Percentiles rank a stretch among this genome's conserved stretches.
Evolutionary conservation across 2,329 filamentous ascomycete genomes (phyloP).

Genomic region (Fusarium ambrosium): DNA sequence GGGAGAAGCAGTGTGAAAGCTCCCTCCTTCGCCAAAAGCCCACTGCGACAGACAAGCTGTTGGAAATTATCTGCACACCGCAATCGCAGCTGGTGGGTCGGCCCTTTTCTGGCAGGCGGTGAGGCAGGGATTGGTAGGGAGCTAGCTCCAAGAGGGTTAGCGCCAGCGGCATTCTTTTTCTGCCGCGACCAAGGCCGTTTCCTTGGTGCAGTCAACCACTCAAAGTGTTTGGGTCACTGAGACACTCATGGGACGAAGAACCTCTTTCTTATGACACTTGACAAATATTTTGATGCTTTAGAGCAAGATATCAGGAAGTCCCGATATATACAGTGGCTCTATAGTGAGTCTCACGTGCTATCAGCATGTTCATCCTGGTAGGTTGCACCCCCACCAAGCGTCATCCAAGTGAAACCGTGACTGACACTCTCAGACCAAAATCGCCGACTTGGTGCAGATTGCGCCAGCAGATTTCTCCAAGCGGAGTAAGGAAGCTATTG

Average conservation of each 20-base stretch:
- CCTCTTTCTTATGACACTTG: constrained; percentile 9
- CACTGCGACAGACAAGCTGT: constrained; percentile 28
- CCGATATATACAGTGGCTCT: background rate
- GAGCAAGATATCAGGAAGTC: no score
- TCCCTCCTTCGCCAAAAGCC: constrained; percentile 12
- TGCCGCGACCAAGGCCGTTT: constrained; percentile 33
- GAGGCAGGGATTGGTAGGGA: fast-evolving
- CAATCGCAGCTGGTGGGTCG: constrained; percentile 9
- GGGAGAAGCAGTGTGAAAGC: constrained; percentile 14
- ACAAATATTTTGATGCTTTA: background rate
- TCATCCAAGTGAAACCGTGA: constrained; percentile 11
- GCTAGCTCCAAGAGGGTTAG: constrained; percentile 11
- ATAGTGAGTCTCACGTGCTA: background rate
- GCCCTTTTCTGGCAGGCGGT: constrained; percentile 20
- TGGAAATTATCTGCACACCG: constrained; percentile 27
- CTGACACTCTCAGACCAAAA: constrained; percentile 76
- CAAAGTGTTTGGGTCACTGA: constrained; percentile 2
- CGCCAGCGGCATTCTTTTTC: constrained; percentile 37
- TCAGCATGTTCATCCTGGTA: constrained; percentile 66
- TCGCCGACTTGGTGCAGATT: constrained; percentile 95
- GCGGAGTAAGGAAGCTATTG: constrained; percentile 84
- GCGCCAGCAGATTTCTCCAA: constrained; percentile 89
- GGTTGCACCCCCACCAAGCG: constrained; percentile 29
- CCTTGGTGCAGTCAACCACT: constrained; percentile 11
- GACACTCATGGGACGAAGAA: background rate